Percentiles rank a stretch among this genome's conserved stretches.
phyloP scores from a whole-genome alignment of 2,329 filamentous ascomycete species.

The Trichoderma sp. region DNA sequence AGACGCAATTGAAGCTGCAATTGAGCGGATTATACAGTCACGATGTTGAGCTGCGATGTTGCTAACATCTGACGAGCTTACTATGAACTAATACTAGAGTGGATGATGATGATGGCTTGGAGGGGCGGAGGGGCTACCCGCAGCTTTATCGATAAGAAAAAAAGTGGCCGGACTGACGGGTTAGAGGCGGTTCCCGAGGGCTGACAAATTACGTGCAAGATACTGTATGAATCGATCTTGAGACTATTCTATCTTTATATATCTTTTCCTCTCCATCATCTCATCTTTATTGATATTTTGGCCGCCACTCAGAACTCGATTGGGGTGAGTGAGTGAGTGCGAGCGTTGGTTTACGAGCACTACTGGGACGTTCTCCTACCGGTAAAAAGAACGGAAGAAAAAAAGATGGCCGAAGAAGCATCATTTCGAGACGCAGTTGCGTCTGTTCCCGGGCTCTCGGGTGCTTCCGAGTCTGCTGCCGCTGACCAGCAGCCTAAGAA shows the following conservation, averaged over 20 bases:
- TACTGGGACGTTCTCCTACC: background rate
- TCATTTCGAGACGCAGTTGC: constrained; percentile 33
- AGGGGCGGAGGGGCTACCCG: background rate
- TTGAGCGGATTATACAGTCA: background rate
- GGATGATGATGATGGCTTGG: background rate
- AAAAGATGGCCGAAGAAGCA: constrained; percentile 43
- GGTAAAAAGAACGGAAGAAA: constrained; percentile 23
- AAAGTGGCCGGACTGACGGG: background rate
- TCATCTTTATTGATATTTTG: background rate
- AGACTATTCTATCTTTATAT: background rate
- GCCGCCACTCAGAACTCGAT: background rate
- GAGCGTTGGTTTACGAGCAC: background rate
- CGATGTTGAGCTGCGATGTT: background rate
- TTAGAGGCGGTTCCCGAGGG: background rate
- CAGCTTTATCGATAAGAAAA: constrained; percentile 26
- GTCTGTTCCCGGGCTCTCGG: constrained; percentile 22
- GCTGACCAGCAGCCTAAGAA: constrained; percentile 48
- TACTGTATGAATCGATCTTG: background rate
- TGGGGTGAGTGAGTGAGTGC: background rate
- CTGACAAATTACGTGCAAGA: constrained; percentile 20
- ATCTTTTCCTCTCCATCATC: background rate
- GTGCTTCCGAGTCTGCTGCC: constrained; percentile 25
- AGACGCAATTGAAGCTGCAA: background rate
- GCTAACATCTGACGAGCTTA: background rate
- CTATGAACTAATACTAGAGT: background rate